phyloP scores from a whole-genome alignment of 108 stramenopile species.

The Hondaea fermentalgiana region DNA sequence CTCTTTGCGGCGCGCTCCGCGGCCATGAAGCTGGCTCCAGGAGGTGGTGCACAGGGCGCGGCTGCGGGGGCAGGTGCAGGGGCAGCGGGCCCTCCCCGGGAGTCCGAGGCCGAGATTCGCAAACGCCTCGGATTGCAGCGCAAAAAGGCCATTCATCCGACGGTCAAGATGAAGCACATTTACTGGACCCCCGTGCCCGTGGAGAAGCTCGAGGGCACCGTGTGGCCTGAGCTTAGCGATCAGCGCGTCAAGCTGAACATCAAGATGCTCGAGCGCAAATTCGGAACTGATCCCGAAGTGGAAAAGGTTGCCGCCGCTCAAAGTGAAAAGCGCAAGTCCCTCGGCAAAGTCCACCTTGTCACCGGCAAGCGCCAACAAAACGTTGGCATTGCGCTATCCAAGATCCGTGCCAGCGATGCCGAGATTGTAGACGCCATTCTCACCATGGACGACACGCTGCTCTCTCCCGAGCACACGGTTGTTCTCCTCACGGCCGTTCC shows the following conservation, averaged over 20 bases:
- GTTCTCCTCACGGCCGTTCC: conserved; percentile 19
- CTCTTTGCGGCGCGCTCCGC: neutral
- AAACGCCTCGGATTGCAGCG: neutral
- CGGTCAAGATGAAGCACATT: neutral
- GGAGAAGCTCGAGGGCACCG: neutral
- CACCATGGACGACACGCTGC: conserved; percentile 10
- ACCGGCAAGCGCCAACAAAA: conserved; percentile 27
- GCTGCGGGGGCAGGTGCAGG: neutral
- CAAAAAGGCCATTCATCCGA: conserved; percentile 5
- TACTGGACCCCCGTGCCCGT: conserved; percentile 6
- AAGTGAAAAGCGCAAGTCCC: conserved; percentile 1
- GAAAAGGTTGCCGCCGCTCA: neutral
- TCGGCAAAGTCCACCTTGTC: conserved; percentile 17
- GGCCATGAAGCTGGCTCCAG: neutral
- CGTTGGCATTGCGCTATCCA: conserved; percentile 28
- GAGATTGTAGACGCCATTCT: conserved; percentile 21
- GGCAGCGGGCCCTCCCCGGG: neutral
- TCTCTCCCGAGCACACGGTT: neutral
- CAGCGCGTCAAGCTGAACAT: neutral
- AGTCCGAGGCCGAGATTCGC: neutral
- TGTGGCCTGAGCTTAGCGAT: conserved; percentile 11
- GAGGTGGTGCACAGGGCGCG: neutral
- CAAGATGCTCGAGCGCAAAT: neutral
- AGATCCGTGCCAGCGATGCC: neutral
- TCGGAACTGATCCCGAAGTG: neutral